phyloP scores from a whole-genome alignment of 129 eudicot genomes.

The Helianthus annuus region DNA sequence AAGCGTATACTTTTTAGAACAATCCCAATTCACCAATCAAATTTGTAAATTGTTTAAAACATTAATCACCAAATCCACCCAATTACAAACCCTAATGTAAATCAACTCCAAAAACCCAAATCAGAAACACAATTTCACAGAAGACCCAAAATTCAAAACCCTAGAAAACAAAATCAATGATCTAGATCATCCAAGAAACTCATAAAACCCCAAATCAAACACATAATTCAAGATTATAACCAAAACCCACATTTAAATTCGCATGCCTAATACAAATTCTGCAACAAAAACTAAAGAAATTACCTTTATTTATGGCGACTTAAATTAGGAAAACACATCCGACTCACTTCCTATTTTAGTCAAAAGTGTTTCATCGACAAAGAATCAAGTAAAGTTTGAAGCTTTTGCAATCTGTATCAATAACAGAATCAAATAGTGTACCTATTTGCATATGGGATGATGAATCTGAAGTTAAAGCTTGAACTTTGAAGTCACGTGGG shows the following conservation, averaged over 20 bases:
- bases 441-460: background rate
- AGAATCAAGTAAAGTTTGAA: slow-evolving; percentile 28
- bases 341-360: slow-evolving; percentile 16
- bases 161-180: slow-evolving; percentile 16
- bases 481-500: slow-evolving; percentile 6
- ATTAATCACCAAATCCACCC: background rate
- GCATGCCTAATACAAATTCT: background rate
- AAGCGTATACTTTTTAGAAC: slow-evolving; percentile 7
- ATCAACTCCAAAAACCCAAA: slow-evolving; percentile 14
- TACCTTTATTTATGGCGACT: slow-evolving; percentile 31
- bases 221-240: slow-evolving; percentile 11
- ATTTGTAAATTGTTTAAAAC: background rate
- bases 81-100: slow-evolving; percentile 26
- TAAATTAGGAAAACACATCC: slow-evolving; percentile 23
- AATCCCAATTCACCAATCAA: slow-evolving; percentile 9
- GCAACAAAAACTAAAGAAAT: background rate
- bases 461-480: slow-evolving; percentile 17
- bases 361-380: slow-evolving; percentile 27
- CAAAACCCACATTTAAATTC: slow-evolving; percentile 15
- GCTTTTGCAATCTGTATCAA: slow-evolving; percentile 11
- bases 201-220: slow-evolving; percentile 11
- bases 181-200: slow-evolving; percentile 14
- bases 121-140: slow-evolving; percentile 6
- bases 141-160: slow-evolving; percentile 13
- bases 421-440: background rate